phyloP scores from a whole-genome alignment of 73 alveolate species.

The Uronychia setigera region DNA sequence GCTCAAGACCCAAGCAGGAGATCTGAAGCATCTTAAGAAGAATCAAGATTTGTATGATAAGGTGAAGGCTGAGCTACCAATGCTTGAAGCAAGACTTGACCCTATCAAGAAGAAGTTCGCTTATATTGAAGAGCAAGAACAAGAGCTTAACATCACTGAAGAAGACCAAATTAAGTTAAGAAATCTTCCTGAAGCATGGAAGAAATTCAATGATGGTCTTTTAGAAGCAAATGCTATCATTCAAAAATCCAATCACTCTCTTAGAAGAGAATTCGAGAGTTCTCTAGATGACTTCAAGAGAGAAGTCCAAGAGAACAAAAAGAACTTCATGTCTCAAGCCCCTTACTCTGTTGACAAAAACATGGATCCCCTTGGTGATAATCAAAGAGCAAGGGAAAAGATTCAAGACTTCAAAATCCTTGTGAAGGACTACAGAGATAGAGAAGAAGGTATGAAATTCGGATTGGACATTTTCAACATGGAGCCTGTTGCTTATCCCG shows the following conservation, averaged over 20 bases:
- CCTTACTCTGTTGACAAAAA: constrained; percentile 82
- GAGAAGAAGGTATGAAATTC: constrained; percentile 89
- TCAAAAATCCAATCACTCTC: constrained; percentile 68
- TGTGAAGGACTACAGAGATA: constrained; percentile 68
- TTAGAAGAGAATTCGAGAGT: constrained; percentile 78
- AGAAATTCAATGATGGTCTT: constrained; percentile 76
- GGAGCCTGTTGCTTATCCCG: constrained; percentile 66
- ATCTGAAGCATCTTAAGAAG: constrained; percentile 72
- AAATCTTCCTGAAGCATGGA: constrained; percentile 77
- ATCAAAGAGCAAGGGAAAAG: constrained; percentile 71
- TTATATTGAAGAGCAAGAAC: constrained; percentile 55
- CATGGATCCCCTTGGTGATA: constrained; percentile 31
- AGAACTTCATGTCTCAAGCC: constrained; percentile 76
- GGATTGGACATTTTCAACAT: constrained; percentile 89
- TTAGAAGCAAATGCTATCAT: constrained; percentile 71
- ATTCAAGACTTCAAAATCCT: constrained; percentile 67
- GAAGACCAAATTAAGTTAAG: constrained; percentile 61
- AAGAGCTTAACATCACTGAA: constrained; percentile 50
- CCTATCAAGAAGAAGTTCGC: constrained; percentile 85
- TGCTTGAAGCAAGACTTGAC: constrained; percentile 73
- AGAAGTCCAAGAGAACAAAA: constrained; percentile 82
- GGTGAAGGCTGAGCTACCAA: constrained; percentile 71
- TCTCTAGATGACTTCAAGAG: constrained; percentile 84
- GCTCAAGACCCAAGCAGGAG: constrained; percentile 57
- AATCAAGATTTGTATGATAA: constrained; percentile 73